phyloP scores from a whole-genome alignment of 441 rosid genomes.

The Euphorbia neoarborescens region DNA sequence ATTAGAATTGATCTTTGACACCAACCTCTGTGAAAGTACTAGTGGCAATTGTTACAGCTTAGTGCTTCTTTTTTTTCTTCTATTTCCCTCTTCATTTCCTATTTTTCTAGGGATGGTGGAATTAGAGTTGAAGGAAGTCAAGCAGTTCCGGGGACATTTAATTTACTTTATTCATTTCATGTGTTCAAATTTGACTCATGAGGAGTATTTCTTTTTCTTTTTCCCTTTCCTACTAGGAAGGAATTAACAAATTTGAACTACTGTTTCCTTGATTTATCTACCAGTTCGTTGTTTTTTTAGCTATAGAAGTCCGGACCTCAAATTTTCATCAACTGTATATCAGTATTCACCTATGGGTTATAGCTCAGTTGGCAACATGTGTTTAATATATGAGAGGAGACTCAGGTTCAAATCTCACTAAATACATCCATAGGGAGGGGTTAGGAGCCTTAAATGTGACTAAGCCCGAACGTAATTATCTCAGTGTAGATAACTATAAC shows the following conservation, averaged over 20 bases:
- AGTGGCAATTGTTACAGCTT: neutral
- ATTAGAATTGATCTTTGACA: neutral
- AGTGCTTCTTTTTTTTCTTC: neutral
- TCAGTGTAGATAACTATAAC: too few relatives aligned
- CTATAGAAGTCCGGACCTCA: neutral
- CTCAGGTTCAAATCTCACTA: too few relatives aligned
- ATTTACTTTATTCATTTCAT: neutral
- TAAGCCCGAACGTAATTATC: too few relatives aligned
- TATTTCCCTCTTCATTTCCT: neutral
- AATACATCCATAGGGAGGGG: too few relatives aligned
- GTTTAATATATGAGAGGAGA: too few relatives aligned
- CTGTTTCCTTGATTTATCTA: neutral
- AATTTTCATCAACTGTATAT: neutral
- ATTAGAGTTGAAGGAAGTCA: neutral
- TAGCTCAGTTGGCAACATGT: too few relatives aligned
- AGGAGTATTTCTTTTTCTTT: neutral
- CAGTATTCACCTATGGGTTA: neutral
- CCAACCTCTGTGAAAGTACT: neutral
- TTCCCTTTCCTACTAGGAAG: neutral
- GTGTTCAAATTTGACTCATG: neutral
- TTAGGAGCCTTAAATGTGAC: too few relatives aligned
- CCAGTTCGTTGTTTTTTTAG: neutral
- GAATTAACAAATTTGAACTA: neutral
- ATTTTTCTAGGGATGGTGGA: neutral
- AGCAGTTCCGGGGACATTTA: neutral